Evolutionary conservation across 2,329 filamentous ascomycete species (phyloP).

Genomic region (Penicillium sclerotigenum): DNA sequence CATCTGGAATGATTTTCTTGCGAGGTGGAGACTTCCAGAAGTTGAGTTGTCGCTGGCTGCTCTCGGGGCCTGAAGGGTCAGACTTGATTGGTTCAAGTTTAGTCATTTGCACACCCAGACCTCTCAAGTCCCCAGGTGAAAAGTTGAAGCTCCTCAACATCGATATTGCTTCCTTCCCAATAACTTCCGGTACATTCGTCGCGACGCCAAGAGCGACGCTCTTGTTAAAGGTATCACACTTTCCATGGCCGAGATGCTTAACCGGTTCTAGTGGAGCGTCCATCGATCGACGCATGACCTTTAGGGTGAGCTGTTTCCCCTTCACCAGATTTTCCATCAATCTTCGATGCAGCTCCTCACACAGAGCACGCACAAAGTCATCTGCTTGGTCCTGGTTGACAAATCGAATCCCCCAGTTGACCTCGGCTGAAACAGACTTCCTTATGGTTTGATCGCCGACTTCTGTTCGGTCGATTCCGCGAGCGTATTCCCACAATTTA

Average conservation of each 20-base stretch:
- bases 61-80: conserved; percentile 52
- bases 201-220: conserved; percentile 77
- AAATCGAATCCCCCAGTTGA: conserved; percentile 98
- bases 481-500: conserved; percentile 83
- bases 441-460: conserved; percentile 81
- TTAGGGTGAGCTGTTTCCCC: conserved; percentile 85
- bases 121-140: conserved; percentile 86
- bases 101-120: conserved; percentile 88
- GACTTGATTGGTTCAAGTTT: conserved; percentile 77
- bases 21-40: conserved; percentile 56
- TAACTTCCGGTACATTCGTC: conserved; percentile 67
- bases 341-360: conserved; percentile 77
- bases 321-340: conserved; percentile 80
- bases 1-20: conserved; percentile 20
- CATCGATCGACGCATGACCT: conserved; percentile 82
- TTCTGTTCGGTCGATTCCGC: conserved; percentile 80
- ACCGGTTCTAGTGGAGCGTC: conserved; percentile 87
- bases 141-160: conserved; percentile 79
- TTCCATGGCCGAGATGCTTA: conserved; percentile 92
- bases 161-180: conserved; percentile 80
- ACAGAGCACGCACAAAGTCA: conserved; percentile 81
- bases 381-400: conserved; percentile 89
- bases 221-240: conserved; percentile 92
- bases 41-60: conserved; percentile 74
- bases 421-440: conserved; percentile 94